Conservation (phyloP, 2,329 filamentous ascomycete species). For the Capronia epimyces region DNA sequence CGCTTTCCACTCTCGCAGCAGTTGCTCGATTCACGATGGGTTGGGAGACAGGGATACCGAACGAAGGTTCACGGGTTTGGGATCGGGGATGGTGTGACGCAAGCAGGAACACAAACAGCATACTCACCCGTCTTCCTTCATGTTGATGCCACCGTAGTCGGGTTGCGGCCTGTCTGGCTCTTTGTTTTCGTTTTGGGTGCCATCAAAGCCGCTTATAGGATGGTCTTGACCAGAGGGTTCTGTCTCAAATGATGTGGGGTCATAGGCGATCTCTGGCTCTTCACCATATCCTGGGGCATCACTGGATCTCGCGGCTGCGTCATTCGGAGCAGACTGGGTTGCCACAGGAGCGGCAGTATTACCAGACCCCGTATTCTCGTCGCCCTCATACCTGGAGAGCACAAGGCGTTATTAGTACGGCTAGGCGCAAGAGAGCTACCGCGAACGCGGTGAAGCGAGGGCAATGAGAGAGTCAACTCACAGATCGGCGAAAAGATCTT, state of each 20-base stretch:
- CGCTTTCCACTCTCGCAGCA: neutral
- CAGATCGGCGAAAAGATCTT: conserved; percentile 95
- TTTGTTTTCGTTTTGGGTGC: conserved; percentile 34
- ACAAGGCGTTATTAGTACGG: conserved; percentile 2
- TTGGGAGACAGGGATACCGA: too few relatives aligned
- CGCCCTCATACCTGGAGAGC: conserved; percentile 58
- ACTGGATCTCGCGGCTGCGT: conserved; percentile 34
- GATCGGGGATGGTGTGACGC: conserved; percentile 17
- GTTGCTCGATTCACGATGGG: too few relatives aligned
- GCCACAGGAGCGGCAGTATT: conserved; percentile 29
- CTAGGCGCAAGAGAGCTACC: neutral
- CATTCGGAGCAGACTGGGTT: conserved; percentile 29
- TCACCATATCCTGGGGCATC: conserved; percentile 28
- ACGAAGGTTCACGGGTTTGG: conserved; percentile 1
- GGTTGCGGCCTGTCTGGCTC: conserved; percentile 33
- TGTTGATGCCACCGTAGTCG: conserved; percentile 55
- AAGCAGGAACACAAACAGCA: conserved; percentile 24
- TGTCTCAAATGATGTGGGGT: conserved; percentile 30
- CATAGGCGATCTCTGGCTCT: conserved; percentile 31
- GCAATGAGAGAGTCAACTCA: conserved; percentile 47
- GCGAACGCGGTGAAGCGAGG: conserved; percentile 9
- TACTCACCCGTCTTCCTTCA: conserved; percentile 91
- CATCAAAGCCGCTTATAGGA: conserved; percentile 17
- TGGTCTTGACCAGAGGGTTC: conserved; percentile 30
- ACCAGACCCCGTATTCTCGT: conserved; percentile 46